A percentile compares a stretch with the other conserved stretches of the same genome.
These are phyloP conservation scores for Coemansia sp. DNA, from an alignment of 192 early-diverging fungal genomes.

Conservation along the genomic window DNA sequence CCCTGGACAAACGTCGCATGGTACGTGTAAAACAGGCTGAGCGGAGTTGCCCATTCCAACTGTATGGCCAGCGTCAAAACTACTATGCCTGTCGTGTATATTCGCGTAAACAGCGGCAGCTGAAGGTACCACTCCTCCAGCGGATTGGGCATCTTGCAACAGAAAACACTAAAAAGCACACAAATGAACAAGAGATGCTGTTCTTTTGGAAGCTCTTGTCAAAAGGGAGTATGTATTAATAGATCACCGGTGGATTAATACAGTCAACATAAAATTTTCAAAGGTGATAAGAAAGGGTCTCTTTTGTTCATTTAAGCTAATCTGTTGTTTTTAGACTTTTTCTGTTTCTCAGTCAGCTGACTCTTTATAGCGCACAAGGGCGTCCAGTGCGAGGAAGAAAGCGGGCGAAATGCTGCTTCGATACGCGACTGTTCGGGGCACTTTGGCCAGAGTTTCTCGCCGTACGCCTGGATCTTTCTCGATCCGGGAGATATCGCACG, in stretches of 20 bases:
- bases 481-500: neutral
- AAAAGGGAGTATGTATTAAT: neutral
- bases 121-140: conserved; percentile 90
- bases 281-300: neutral
- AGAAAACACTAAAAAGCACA: neutral
- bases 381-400: neutral
- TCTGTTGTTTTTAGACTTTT: neutral
- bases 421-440: neutral
- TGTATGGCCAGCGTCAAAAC: conserved; percentile 81
- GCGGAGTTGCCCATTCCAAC: conserved; percentile 74
- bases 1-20: conserved; percentile 65
- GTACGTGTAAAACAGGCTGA: conserved; percentile 82
- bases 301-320: neutral
- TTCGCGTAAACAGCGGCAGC: conserved; percentile 81
- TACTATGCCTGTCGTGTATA: conserved; percentile 79
- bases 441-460: neutral
- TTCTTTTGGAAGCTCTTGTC: neutral
- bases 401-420: conserved; percentile 6
- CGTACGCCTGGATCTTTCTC: neutral
- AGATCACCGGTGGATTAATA: neutral
- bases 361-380: neutral
- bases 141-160: conserved; percentile 54
- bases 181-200: neutral
- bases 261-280: neutral
- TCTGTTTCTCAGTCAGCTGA: neutral